Conservation (phyloP, 164 flowering plant species). For the Protea cynaroides region DNA sequence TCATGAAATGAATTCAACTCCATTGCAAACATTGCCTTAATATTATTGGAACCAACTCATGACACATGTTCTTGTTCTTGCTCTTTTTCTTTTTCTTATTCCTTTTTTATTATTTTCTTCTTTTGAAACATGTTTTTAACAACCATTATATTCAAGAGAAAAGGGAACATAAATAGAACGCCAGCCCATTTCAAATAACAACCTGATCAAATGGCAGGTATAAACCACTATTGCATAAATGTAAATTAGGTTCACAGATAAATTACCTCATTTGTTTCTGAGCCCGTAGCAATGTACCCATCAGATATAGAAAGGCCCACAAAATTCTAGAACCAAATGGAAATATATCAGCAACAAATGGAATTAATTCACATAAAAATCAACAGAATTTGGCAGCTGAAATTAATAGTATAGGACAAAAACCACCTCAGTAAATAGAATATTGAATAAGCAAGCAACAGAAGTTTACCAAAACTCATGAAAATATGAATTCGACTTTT, state of each 20-base stretch:
- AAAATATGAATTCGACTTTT: no score
- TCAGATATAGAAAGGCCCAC: constrained; percentile 90
- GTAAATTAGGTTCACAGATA: not conserved
- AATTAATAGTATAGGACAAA: not conserved
- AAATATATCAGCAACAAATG: constrained; percentile 13
- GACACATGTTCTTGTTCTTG: no score
- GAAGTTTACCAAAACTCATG: not conserved
- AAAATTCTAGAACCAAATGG: constrained; percentile 66
- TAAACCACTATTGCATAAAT: not conserved
- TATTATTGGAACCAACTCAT: constrained; percentile 1
- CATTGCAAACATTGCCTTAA: not conserved
- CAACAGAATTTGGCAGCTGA: not conserved
- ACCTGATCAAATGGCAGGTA: not conserved
- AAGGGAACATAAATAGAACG: no score
- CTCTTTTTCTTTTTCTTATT: no score
- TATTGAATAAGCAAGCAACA: not conserved
- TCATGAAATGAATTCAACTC: not conserved
- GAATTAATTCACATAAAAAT: no score
- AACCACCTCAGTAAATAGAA: not conserved
- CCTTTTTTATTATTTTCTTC: no score
- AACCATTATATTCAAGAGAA: not conserved
- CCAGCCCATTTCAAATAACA: not conserved
- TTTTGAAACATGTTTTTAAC: not conserved
- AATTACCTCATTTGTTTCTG: constrained; percentile 96
- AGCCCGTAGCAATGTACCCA: constrained; percentile 93